A percentile compares a stretch with the other conserved stretches of the same genome.
These are phyloP conservation scores for Tetracladium setigerum DNA, from an alignment of 495 filamentous ascomycete species.

Conservation along the genomic window DNA sequence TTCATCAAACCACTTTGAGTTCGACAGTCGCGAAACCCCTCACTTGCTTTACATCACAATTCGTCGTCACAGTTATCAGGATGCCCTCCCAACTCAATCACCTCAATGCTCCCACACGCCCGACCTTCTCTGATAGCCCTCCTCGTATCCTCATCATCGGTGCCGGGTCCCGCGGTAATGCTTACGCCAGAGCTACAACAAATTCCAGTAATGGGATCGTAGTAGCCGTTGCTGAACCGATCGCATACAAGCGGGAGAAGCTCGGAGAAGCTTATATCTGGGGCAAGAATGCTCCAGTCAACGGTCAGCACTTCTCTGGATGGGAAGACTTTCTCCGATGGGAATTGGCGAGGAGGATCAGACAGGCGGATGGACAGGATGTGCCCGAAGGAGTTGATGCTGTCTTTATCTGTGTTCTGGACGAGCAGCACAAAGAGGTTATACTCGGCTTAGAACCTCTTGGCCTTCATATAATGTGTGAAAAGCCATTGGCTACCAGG, in stretches of 20 bases:
- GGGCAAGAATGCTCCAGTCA: constrained; percentile 35
- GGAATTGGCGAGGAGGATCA: constrained; percentile 47
- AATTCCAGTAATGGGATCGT: constrained; percentile 55
- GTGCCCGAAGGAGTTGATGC: constrained; percentile 61
- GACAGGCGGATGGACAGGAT: constrained; percentile 23
- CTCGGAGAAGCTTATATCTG: constrained; percentile 66
- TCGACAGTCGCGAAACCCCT: too few relatives aligned
- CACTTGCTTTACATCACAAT: too few relatives aligned
- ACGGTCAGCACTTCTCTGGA: constrained; percentile 57
- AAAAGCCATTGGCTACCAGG: constrained; percentile 83
- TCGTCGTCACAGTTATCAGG: not conserved
- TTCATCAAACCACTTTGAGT: too few relatives aligned
- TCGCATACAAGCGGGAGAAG: constrained; percentile 61
- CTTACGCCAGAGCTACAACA: constrained; percentile 62
- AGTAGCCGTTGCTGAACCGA: constrained; percentile 75
- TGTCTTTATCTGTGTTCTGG: constrained; percentile 79
- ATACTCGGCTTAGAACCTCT: constrained; percentile 60
- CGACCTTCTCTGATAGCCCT: constrained; percentile 26
- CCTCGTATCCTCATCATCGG: constrained; percentile 75
- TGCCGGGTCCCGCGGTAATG: constrained; percentile 73
- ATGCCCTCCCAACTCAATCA: not conserved
- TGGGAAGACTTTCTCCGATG: constrained; percentile 70
- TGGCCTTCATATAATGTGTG: constrained; percentile 79
- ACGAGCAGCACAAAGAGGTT: constrained; percentile 81
- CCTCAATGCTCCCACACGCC: constrained; percentile 17